A percentile compares a stretch with the other conserved stretches of the same genome.
phyloP scores from a whole-genome alignment of 768 basidiomycete genomes.

The Boletus rufocinnamomeus region DNA sequence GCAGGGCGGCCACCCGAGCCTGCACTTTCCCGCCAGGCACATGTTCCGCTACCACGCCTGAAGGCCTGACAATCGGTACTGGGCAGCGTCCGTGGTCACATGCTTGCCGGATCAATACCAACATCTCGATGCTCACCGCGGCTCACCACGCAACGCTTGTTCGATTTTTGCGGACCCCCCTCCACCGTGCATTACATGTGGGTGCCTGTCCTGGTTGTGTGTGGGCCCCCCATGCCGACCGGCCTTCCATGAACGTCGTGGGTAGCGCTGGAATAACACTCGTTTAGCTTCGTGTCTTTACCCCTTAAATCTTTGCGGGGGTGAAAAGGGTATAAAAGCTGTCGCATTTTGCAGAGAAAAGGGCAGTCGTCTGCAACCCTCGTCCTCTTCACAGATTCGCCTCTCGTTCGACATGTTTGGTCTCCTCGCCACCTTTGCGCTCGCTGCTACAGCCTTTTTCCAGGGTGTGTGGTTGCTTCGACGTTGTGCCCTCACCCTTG shows the following conservation, averaged over 20 bases:
- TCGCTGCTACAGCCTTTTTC: constrained; percentile 14
- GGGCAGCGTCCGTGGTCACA: background rate
- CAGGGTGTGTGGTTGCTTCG: constrained; percentile 19
- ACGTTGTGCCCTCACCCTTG: background rate
- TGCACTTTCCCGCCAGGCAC: background rate
- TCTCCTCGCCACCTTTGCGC: constrained; percentile 17
- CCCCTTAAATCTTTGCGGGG: too few relatives aligned
- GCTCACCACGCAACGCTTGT: background rate
- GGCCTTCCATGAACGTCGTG: background rate
- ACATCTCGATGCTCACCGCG: background rate
- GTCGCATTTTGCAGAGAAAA: background rate
- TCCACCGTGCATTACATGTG: background rate
- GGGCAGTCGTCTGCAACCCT: background rate
- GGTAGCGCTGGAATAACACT: background rate
- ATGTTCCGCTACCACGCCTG: background rate
- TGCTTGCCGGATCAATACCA: background rate
- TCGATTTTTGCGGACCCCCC: background rate
- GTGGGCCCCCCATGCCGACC: background rate
- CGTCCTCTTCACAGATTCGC: background rate
- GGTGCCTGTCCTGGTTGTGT: background rate
- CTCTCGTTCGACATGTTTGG: constrained; percentile 19
- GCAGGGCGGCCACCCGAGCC: background rate
- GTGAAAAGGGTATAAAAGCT: constrained; percentile 23
- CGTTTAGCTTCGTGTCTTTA: background rate
- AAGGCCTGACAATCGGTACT: background rate